Evolutionary conservation across 2,329 filamentous ascomycete species (phyloP).

Genomic region (Sporothrix mexicana): DNA sequence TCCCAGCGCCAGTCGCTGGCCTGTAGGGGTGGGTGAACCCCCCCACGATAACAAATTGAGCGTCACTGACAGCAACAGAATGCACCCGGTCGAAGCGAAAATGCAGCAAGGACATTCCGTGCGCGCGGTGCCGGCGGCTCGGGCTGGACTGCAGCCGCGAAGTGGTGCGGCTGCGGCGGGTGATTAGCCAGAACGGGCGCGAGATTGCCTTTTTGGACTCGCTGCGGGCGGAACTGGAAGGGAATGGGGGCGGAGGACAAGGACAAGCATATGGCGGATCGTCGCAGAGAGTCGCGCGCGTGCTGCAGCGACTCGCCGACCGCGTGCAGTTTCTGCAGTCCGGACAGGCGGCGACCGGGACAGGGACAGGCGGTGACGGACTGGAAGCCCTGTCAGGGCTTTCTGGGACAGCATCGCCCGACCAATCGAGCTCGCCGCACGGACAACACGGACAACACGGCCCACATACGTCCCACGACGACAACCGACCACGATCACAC

Average conservation of each 20-base stretch:
- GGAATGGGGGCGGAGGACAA: background rate
- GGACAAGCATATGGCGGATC: background rate
- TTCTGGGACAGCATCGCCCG: background rate
- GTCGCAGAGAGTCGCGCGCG: background rate
- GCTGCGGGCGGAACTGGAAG: constrained; percentile 35
- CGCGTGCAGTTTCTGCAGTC: constrained; percentile 35
- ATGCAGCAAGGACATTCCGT: constrained; percentile 39
- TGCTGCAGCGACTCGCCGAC: constrained; percentile 33
- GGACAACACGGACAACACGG: background rate
- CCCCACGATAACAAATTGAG: background rate
- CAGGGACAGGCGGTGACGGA: background rate
- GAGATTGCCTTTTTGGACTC: constrained; percentile 38
- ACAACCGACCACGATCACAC: constrained; percentile 5
- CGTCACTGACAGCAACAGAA: constrained; percentile 29
- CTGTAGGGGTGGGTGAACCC: constrained; percentile 30
- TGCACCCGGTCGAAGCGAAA: constrained; percentile 39
- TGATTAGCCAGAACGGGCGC: constrained; percentile 37
- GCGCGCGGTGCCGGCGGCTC: constrained; percentile 36
- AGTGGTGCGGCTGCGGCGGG: constrained; percentile 36
- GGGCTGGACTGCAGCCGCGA: constrained; percentile 38
- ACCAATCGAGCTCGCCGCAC: background rate
- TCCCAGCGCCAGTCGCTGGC: constrained; percentile 35
- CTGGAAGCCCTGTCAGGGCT: background rate
- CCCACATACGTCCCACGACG: background rate
- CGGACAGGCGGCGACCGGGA: constrained; percentile 10